A percentile compares a stretch with the other conserved stretches of the same genome.
These are phyloP conservation scores for Fragilariopsis cylindrus DNA, from an alignment of 108 stramenopile genomes.

Conservation along the genomic window DNA sequence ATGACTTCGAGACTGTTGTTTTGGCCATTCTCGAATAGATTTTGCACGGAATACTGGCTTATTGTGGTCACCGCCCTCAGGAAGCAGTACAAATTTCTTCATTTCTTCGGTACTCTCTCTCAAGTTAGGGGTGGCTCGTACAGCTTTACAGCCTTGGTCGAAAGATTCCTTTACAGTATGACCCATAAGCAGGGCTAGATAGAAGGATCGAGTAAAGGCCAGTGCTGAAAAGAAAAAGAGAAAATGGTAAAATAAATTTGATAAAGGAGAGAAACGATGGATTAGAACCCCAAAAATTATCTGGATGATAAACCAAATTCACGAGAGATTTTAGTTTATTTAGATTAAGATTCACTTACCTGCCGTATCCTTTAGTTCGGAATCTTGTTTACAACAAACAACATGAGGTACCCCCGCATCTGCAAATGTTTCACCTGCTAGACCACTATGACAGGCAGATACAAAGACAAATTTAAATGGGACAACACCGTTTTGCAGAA, in stretches of 20 bases:
- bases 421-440: conserved; percentile 87
- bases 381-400: conserved; percentile 88
- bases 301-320: too few species aligned
- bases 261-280: too few species aligned
- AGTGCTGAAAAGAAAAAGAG: conserved; percentile 33
- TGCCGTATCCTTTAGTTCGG: conserved; percentile 81
- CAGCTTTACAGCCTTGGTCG: conserved; percentile 81
- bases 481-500: conserved; percentile 45
- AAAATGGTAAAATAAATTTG: too few species aligned
- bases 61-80: conserved; percentile 80
- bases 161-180: conserved; percentile 84
- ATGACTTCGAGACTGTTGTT: conserved; percentile 22
- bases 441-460: conserved; percentile 86
- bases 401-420: conserved; percentile 93
- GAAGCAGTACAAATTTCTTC: conserved; percentile 84
- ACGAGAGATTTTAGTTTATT: too few species aligned
- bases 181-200: conserved; percentile 75
- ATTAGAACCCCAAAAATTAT: too few species aligned
- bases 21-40: conserved; percentile 62
- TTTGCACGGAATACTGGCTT: conserved; percentile 74
- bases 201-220: conserved; percentile 84
- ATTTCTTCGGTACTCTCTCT: conserved; percentile 62
- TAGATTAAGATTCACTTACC: too few species aligned
- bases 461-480: conserved; percentile 93
- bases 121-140: conserved; percentile 71